These are phyloP conservation scores for Drechslerella stenobrocha DNA, from an alignment of 2,329 filamentous ascomycete genomes.

Conservation along the genomic window DNA sequence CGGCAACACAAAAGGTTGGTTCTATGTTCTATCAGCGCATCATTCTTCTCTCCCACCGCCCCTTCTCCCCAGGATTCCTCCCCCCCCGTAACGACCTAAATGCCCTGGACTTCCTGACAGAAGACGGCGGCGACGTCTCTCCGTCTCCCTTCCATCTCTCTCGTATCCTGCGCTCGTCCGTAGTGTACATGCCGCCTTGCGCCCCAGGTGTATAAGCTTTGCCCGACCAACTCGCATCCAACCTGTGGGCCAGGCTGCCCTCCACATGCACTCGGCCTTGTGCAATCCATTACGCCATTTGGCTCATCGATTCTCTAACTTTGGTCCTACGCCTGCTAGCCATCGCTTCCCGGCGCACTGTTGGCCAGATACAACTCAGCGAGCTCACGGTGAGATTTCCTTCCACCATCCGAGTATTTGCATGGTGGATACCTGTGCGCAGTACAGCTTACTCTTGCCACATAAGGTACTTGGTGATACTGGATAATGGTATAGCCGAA, in stretches of 20 bases:
- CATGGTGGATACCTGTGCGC: background rate
- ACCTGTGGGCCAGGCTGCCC: background rate
- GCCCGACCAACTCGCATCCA: background rate
- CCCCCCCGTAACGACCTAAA: no score
- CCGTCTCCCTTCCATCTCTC: background rate
- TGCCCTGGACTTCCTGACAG: no score
- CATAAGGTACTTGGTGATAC: background rate
- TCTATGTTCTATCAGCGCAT: no score
- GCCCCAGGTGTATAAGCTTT: background rate
- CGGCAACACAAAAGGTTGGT: constrained; percentile 21
- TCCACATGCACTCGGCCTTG: background rate
- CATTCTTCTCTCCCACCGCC: no score
- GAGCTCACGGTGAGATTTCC: background rate
- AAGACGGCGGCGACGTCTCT: no score
- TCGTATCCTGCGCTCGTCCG: background rate
- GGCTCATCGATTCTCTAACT: constrained; percentile 1
- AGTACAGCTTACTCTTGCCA: background rate
- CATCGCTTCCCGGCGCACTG: no score
- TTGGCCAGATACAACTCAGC: no score
- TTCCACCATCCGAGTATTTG: background rate
- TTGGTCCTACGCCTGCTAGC: background rate
- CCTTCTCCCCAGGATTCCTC: background rate
- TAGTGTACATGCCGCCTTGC: background rate
- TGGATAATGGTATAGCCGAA: constrained; percentile 21
- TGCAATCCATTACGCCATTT: background rate